Conservation (phyloP, 306 rosid species). For the Rosa multiflora region DNA sequence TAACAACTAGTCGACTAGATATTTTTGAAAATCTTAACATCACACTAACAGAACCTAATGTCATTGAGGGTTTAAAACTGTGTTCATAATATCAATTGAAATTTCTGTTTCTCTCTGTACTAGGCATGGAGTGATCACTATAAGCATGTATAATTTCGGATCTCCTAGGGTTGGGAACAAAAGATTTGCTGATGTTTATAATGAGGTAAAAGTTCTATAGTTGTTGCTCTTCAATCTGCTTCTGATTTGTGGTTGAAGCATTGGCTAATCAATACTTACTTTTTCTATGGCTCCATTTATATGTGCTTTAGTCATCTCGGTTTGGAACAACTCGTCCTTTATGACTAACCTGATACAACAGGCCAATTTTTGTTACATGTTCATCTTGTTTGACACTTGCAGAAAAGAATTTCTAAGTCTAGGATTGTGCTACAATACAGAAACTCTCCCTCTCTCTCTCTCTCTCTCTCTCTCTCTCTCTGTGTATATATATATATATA, state of each 20-base stretch:
- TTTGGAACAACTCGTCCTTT: background rate
- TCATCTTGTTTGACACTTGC: no score
- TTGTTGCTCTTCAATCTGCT: slow-evolving; percentile 11
- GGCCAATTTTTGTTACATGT: background rate
- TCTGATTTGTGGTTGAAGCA: slow-evolving; percentile 18
- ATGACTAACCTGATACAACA: background rate
- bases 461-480: background rate
- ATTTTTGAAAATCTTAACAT: background rate
- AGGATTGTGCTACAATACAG: background rate
- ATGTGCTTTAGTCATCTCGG: slow-evolving; percentile 9
- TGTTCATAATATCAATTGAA: background rate
- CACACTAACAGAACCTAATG: background rate
- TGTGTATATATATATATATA: no score
- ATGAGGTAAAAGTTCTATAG: slow-evolving; percentile 56
- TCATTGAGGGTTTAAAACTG: background rate
- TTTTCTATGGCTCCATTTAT: background rate
- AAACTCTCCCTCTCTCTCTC: background rate
- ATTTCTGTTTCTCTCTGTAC: slow-evolving; percentile 13
- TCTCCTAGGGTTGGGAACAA: slow-evolving; percentile 98
- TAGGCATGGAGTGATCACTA: slow-evolving; percentile 66
- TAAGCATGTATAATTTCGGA: slow-evolving; percentile 96
- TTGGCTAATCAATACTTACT: slow-evolving; percentile 14
- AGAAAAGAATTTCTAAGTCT: background rate
- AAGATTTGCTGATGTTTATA: slow-evolving; percentile 83
- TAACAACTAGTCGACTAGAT: background rate